Conservation (phyloP, 2,329 filamentous ascomycete genomes). For the Sclerotinia spermophila region DNA sequence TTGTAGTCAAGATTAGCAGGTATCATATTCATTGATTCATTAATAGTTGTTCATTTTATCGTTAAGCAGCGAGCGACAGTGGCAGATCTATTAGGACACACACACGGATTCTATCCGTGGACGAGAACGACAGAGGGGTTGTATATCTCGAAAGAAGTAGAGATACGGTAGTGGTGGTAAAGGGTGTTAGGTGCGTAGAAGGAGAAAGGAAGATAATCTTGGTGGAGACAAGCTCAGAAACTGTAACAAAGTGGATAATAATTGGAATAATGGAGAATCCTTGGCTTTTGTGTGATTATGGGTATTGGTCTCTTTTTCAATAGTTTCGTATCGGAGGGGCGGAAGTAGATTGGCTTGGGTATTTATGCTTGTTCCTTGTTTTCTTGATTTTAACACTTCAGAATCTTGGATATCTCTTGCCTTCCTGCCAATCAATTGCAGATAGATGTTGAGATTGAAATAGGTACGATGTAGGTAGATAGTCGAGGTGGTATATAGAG, state of each 20-base stretch:
- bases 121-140: not conserved
- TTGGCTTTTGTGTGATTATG: not conserved
- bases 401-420: not conserved
- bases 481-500: not conserved
- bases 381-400: not conserved
- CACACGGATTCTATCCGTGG: not conserved
- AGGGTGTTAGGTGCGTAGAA: not conserved
- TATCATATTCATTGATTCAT: slow-evolving; percentile 14
- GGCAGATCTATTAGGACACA: not conserved
- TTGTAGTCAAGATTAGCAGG: not conserved
- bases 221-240: slow-evolving; percentile 6
- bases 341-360: not conserved
- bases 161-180: not conserved
- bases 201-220: not conserved
- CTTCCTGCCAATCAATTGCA: not conserved
- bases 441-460: not conserved
- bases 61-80: not conserved
- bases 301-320: slow-evolving; percentile 1
- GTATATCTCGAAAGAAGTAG: not conserved
- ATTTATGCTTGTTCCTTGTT: not conserved
- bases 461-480: not conserved
- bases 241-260: not conserved
- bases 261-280: slow-evolving; percentile 12
- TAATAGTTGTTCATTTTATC: not conserved
- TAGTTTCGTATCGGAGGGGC: not conserved